phyloP scores from a whole-genome alignment of 116 monocot species.

The Posidonia oceanica region DNA sequence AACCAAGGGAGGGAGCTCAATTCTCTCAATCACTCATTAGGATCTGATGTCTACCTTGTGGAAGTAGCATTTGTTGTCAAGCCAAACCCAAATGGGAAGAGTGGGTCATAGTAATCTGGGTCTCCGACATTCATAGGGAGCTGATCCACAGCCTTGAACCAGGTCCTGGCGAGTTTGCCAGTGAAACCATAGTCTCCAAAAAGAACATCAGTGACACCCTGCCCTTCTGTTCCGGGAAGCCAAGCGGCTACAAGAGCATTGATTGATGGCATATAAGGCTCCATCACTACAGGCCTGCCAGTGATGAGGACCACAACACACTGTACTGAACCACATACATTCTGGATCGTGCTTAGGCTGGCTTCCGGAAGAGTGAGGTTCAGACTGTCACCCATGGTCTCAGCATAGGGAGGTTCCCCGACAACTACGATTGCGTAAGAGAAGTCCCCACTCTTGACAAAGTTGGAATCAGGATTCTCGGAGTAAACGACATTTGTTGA shows the following conservation, averaged over 20 bases:
- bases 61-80: conserved; percentile 21
- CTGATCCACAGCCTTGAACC: conserved; percentile 75
- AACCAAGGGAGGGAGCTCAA: neutral
- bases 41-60: too few species aligned
- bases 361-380: conserved; percentile 48
- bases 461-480: conserved; percentile 31
- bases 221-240: conserved; percentile 67
- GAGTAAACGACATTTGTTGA: conserved; percentile 22
- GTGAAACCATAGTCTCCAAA: conserved; percentile 75
- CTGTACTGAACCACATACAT: conserved; percentile 31
- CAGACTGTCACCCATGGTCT: conserved; percentile 42
- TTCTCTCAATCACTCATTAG: neutral
- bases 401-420: conserved; percentile 54
- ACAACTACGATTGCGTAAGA: conserved; percentile 58
- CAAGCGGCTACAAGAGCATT: conserved; percentile 62
- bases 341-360: conserved; percentile 31
- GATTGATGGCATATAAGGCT: conserved; percentile 28
- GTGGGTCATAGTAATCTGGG: conserved; percentile 37
- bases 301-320: conserved; percentile 53
- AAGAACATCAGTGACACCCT: conserved; percentile 51
- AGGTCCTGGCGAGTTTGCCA: conserved; percentile 62
- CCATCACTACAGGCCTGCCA: conserved; percentile 52
- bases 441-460: conserved; percentile 24
- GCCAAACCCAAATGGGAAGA: conserved; percentile 67
- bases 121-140: conserved; percentile 84